Evolutionary conservation across 2,329 filamentous ascomycete species (phyloP), one percentile per base, ranked within the genome.

Genomic region (Neocatenulostroma microsporum): DNA sequence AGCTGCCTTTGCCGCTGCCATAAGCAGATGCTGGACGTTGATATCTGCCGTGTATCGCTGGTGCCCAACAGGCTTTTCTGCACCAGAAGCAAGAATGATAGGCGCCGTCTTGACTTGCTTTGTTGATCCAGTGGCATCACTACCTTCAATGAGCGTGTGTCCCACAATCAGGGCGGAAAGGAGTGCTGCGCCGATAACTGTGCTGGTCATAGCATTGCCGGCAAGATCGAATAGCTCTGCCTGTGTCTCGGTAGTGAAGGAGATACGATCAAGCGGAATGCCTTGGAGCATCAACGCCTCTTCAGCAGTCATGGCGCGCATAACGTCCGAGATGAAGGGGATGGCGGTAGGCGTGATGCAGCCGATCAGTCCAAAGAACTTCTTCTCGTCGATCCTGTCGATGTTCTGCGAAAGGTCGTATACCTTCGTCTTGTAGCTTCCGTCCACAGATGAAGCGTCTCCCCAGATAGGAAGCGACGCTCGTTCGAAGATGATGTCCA

Each of bases 131-230:
- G n/a, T n/a, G n/a, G n/a, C n/a, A n/a, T n/a, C n/a, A n/a, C n/a
- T n/a, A n/a, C n/a, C n/a, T n/a, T n/a, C n/a, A n/a, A n/a, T n/a
- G n/a, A n/a, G n/a, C n/a, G n/a, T 5, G 19, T 40, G 40, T 3
- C 59, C 62, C 19, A 59, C 44, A 67, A 77, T 69, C 1, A 88
- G 56, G 0, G 75, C 70, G 2, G 75, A 64, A 2, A 84, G 49
- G 1, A 83, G 69, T 0, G 74, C 72, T 2, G 73, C 67, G 3
- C 78, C 80, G 8, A 87, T 75, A 1, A 86, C 80, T 0, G 83
- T 82, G 0, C 76, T 76, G 1, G 74, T 78, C 84, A 89, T 89
- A 0, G 84, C 84, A 54, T 91, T 89, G 0, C 84, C 84, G 2
- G 81, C 82, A 2, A 89, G 62, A 45, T 86, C 76, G 44, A 80